Conservation (phyloP, 2,329 filamentous ascomycete genomes). For the Penicillium polonicum region DNA sequence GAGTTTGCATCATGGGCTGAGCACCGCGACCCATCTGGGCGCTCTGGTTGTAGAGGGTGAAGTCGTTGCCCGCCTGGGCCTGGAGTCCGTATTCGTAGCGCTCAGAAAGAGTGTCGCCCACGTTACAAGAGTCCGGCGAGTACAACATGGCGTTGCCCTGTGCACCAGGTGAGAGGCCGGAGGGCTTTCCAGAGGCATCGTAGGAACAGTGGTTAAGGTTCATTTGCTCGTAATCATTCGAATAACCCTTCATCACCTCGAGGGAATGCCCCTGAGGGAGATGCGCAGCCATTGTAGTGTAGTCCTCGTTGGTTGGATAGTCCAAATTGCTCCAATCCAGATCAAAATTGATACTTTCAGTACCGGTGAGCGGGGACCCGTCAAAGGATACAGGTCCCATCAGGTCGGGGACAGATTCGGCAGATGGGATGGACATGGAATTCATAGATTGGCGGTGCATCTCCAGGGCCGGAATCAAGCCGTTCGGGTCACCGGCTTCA, state of each 20-base stretch:
- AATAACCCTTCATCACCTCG: conserved; percentile 18
- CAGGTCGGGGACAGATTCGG: conserved; percentile 24
- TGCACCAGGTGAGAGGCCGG: conserved; percentile 27
- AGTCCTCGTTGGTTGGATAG: conserved; percentile 24
- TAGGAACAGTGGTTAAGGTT: conserved; percentile 13
- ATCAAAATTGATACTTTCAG: conserved; percentile 24
- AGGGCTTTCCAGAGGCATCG: conserved; percentile 14
- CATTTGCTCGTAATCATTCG: conserved; percentile 19
- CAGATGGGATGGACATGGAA: conserved; percentile 22
- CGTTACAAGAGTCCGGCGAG: conserved; percentile 24
- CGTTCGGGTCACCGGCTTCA: conserved; percentile 28
- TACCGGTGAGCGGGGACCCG: conserved; percentile 24
- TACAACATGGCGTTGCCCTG: conserved; percentile 33
- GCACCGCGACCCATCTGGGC: conserved; percentile 1
- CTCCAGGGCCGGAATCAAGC: conserved; percentile 26
- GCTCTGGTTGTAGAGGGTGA: conserved; percentile 28
- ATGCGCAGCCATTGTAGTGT: conserved; percentile 26
- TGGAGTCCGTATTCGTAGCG: conserved; percentile 16
- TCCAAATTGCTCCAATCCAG: conserved; percentile 28
- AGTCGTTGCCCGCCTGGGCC: conserved; percentile 23
- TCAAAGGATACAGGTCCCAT: conserved; percentile 22
- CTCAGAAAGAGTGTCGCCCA: conserved; percentile 27
- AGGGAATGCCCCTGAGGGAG: conserved; percentile 8
- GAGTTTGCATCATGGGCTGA: conserved; percentile 5
- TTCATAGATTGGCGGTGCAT: conserved; percentile 29